Conservation (phyloP, 2,329 filamentous ascomycete genomes). For the Lasiodiplodia gonubiensis region DNA sequence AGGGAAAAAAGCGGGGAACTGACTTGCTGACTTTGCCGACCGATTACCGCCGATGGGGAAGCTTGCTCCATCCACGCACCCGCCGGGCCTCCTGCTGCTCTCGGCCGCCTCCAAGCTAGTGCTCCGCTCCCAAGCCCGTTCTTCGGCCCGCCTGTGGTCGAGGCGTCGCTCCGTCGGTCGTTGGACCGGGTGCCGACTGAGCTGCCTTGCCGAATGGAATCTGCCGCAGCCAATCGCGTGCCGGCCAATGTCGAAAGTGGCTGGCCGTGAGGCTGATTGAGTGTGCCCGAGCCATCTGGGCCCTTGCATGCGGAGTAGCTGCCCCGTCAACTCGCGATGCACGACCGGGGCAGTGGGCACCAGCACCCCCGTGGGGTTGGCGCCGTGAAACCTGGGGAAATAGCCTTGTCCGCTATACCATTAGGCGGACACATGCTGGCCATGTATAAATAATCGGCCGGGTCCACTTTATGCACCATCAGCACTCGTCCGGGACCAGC, state of each 20-base stretch:
- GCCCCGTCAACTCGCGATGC: constrained; percentile 1
- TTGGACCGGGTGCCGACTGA: neutral
- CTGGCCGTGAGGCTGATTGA: neutral
- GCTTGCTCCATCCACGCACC: neutral
- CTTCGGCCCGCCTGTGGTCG: neutral
- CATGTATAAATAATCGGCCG: neutral
- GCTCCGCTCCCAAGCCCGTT: neutral
- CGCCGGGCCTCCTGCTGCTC: neutral
- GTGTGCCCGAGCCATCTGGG: neutral
- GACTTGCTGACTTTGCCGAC: neutral
- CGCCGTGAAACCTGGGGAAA: neutral
- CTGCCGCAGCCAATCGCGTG: neutral
- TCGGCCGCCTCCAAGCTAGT: neutral
- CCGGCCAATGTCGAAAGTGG: neutral
- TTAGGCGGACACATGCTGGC: neutral
- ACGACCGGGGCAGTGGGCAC: constrained; percentile 6
- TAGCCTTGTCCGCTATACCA: neutral
- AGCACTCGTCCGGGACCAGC: neutral
- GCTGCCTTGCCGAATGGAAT: neutral
- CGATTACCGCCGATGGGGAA: neutral
- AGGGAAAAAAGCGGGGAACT: constrained; percentile 1
- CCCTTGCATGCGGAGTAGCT: constrained; percentile 3
- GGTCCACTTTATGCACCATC: neutral
- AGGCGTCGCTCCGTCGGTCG: neutral
- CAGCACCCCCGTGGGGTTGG: constrained; percentile 8